These are phyloP conservation scores for Grosmannia clavigera DNA, from an alignment of 2,329 filamentous ascomycete genomes.

Conservation along the genomic window DNA sequence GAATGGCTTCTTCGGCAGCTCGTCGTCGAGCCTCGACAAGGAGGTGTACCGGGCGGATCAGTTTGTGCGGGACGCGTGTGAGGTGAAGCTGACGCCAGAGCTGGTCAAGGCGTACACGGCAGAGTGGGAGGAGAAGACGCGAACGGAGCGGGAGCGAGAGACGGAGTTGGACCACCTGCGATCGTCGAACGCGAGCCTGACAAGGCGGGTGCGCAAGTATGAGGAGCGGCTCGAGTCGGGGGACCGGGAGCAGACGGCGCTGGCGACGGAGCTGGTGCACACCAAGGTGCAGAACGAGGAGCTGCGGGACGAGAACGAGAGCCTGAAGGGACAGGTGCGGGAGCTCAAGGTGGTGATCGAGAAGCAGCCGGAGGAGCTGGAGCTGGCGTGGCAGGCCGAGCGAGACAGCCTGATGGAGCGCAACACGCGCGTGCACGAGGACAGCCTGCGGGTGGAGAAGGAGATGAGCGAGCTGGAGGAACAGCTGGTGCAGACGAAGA, in stretches of 20 bases:
- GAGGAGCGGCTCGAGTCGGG: constrained; percentile 82
- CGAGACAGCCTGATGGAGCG: constrained; percentile 87
- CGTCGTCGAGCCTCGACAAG: constrained; percentile 79
- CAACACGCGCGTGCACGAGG: constrained; percentile 86
- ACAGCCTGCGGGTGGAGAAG: constrained; percentile 80
- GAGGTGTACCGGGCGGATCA: constrained; percentile 92
- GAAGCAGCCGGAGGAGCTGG: constrained; percentile 78
- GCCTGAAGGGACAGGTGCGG: constrained; percentile 67
- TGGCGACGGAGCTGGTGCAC: constrained; percentile 83
- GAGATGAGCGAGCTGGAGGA: constrained; percentile 87
- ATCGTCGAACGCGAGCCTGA: constrained; percentile 51
- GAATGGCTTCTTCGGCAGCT: constrained; percentile 93
- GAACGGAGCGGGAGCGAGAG: constrained; percentile 70
- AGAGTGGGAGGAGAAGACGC: constrained; percentile 89
- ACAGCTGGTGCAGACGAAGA: constrained; percentile 83
- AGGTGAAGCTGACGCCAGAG: constrained; percentile 72
- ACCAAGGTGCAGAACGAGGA: constrained; percentile 91
- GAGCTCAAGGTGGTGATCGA: constrained; percentile 82
- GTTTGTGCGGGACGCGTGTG: constrained; percentile 84
- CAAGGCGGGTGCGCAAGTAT: constrained; percentile 66
- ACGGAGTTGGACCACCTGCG: constrained; percentile 66
- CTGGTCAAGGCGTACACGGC: constrained; percentile 66
- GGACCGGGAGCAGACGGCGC: constrained; percentile 78
- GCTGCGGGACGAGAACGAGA: constrained; percentile 80
- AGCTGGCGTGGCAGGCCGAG: constrained; percentile 67